Conservation (phyloP, 805 yeast genomes). For the Scheffersomyces stipitis region DNA sequence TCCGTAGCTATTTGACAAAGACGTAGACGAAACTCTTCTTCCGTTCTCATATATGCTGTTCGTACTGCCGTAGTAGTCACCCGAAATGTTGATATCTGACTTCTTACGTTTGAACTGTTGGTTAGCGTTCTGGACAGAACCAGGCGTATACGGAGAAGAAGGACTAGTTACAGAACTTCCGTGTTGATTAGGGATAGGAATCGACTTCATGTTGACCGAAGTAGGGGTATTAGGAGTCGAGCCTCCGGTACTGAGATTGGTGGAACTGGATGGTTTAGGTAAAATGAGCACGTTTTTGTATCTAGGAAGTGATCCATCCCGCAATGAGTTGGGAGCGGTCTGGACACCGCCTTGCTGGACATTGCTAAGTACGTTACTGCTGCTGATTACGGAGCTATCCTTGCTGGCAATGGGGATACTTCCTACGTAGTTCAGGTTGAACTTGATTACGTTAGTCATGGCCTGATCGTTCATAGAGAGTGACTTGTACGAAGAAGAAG, state of each 20-base stretch:
- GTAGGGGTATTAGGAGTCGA: slow-evolving; percentile 15
- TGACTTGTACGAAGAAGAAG: not conserved
- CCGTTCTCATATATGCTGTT: slow-evolving; percentile 13
- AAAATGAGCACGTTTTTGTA: slow-evolving; percentile 40
- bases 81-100: slow-evolving; percentile 31
- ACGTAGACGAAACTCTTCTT: slow-evolving; percentile 13
- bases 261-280: slow-evolving; percentile 32
- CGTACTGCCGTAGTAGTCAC: slow-evolving; percentile 10
- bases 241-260: slow-evolving; percentile 2
- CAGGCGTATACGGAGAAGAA: slow-evolving; percentile 17
- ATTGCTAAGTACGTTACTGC: not conserved
- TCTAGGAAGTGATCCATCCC: slow-evolving; percentile 8
- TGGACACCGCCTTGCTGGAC: not conserved
- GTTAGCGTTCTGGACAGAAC: slow-evolving; percentile 13
- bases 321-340: not conserved
- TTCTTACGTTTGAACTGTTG: slow-evolving; percentile 44
- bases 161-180: slow-evolving; percentile 15
- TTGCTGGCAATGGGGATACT: slow-evolving; percentile 1
- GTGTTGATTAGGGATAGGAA: slow-evolving; percentile 26
- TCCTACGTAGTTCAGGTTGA: slow-evolving; percentile 5
- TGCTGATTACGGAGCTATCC: slow-evolving; percentile 1
- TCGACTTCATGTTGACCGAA: slow-evolving; percentile 20
- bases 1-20: slow-evolving; percentile 8
- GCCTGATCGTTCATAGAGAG: slow-evolving; percentile 1
- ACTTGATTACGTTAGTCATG: slow-evolving; percentile 3